Evolutionary conservation across 1,139 yeast genomes (phyloP).

Genomic region (Sugiyamaella pinicola): DNA sequence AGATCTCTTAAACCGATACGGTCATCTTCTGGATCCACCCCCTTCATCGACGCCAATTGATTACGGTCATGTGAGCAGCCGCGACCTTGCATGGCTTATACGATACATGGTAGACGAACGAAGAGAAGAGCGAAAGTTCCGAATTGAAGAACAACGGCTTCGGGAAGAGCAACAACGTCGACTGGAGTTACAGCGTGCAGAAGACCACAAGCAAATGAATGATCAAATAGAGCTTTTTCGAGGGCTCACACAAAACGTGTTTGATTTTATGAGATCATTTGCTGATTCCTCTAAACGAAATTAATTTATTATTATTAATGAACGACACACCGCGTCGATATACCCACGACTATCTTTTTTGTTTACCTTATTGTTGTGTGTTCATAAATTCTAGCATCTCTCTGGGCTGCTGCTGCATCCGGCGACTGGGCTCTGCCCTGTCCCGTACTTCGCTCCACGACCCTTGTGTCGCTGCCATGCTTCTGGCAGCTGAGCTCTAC

Average conservation of each 20-base stretch:
- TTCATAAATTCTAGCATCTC: neutral
- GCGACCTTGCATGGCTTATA: conserved; percentile 6
- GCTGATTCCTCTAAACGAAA: neutral
- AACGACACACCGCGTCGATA: neutral
- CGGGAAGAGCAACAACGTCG: conserved; percentile 15
- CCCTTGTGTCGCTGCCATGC: no score
- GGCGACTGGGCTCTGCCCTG: conserved; percentile 3
- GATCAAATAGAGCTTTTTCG: conserved; percentile 10
- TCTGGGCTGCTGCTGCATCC: neutral
- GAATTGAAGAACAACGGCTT: conserved; percentile 6
- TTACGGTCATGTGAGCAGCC: neutral
- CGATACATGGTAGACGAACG: conserved; percentile 9
- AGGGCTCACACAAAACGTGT: neutral
- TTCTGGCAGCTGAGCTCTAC: neutral
- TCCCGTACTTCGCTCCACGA: neutral
- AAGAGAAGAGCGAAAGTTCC: conserved; percentile 4
- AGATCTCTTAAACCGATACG: conserved; percentile 4
- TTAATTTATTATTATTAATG: neutral
- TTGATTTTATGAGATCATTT: conserved; percentile 9
- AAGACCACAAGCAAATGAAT: conserved; percentile 5
- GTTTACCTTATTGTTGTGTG: neutral
- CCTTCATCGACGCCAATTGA: neutral
- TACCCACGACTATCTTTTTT: neutral
- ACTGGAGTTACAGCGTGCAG: neutral
- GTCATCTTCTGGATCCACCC: neutral